Evolutionary conservation across 768 basidiomycete species (phyloP).

Genomic region (Panaeolus papilionaceus): DNA sequence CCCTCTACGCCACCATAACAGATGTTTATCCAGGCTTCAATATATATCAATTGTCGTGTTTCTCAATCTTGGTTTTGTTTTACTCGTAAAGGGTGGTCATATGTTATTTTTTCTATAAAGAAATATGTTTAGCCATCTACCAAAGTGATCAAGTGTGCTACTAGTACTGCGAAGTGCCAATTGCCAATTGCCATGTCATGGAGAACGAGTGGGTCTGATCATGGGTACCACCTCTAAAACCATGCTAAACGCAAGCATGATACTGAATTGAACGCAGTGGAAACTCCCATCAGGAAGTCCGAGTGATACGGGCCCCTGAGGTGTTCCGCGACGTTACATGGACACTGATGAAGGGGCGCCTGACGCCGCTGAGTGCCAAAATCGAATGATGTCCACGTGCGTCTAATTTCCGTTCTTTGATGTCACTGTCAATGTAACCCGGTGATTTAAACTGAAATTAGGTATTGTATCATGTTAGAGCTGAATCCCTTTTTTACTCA

Average conservation of each 20-base stretch:
- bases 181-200: neutral
- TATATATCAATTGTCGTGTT: neutral
- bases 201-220: neutral
- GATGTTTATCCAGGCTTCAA: neutral
- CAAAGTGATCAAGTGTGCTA: neutral
- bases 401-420: conserved; percentile 8
- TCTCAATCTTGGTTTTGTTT: neutral
- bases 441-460: neutral
- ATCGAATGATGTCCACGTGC: neutral
- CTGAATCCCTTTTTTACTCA: neutral
- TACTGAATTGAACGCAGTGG: neutral
- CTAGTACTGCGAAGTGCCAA: neutral
- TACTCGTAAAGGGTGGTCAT: neutral
- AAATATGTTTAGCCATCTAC: neutral
- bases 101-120: neutral
- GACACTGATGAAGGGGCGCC: conserved; percentile 1
- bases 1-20: neutral
- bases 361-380: neutral
- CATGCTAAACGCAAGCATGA: too few species aligned
- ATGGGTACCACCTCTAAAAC: neutral
- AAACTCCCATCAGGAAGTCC: neutral
- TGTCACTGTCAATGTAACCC: neutral
- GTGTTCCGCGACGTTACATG: neutral
- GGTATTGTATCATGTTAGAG: neutral
- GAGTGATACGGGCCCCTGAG: conserved; percentile 1